Conservation (phyloP, 75 land plant species). For the Cunninghamia lanceolata region DNA sequence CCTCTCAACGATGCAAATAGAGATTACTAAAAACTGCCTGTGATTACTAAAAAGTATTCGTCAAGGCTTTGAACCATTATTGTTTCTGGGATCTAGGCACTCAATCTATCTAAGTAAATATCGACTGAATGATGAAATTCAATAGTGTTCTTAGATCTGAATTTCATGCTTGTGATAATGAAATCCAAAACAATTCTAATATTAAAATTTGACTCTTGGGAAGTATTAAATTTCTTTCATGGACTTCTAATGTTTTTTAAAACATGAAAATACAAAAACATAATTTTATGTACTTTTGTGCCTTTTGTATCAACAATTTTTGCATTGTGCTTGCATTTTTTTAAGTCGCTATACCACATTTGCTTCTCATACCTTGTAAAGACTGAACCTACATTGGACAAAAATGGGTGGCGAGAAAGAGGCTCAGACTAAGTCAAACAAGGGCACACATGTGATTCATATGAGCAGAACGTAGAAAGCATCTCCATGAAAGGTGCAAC, state of each 20-base stretch:
- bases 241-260: too few relatives aligned
- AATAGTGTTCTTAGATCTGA: neutral
- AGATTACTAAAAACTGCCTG: neutral
- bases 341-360: neutral
- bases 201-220: neutral
- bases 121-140: neutral
- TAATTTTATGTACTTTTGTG: neutral
- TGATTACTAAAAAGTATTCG: neutral
- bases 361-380: neutral
- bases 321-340: neutral
- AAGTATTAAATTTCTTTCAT: neutral
- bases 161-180: neutral
- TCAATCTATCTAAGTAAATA: too few relatives aligned
- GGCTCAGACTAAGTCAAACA: neutral
- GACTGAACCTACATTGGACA: neutral
- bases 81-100: neutral
- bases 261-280: too few relatives aligned
- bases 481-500: neutral
- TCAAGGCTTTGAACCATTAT: neutral
- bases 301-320: neutral
- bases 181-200: neutral
- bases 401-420: neutral
- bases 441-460: neutral
- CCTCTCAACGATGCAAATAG: neutral
- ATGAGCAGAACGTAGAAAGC: neutral